These are phyloP conservation scores for Alternaria tenuissima DNA, from an alignment of 2,329 filamentous ascomycete species.

Conservation along the genomic window DNA sequence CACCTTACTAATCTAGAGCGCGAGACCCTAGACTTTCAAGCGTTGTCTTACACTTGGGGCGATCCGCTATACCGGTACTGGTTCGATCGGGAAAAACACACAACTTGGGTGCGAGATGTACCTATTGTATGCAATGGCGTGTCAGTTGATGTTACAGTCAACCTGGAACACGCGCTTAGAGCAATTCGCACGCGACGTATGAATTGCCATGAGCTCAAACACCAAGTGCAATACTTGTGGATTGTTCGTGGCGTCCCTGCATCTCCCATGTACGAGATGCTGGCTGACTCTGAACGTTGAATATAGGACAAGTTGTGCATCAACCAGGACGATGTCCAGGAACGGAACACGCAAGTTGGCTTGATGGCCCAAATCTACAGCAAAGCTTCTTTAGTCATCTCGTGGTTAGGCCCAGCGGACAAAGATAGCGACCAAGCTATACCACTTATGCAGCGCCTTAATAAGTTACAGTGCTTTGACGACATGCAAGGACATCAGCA, in stretches of 20 bases:
- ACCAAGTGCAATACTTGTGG: not conserved
- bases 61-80: constrained; percentile 5
- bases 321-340: constrained; percentile 15
- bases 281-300: not conserved
- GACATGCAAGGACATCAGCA: not conserved
- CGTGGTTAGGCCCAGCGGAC: constrained; percentile 23
- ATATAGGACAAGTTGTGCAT: constrained; percentile 20
- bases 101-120: not conserved
- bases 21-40: constrained; percentile 1
- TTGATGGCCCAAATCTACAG: constrained; percentile 21
- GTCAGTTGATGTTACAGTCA: constrained; percentile 3
- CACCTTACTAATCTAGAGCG: not conserved
- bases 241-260: not conserved
- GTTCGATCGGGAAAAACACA: not conserved
- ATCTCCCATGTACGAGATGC: not conserved
- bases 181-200: not conserved
- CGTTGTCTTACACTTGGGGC: constrained; percentile 18
- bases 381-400: constrained; percentile 5
- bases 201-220: not conserved
- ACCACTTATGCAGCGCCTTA: constrained; percentile 2
- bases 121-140: constrained; percentile 4
- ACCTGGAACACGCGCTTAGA: not conserved
- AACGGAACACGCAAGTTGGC: constrained; percentile 18
- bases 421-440: constrained; percentile 2
- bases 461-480: not conserved